Conservation (phyloP, 1,284 basidiomycete genomes). For the Ceratobasidium sp. region DNA sequence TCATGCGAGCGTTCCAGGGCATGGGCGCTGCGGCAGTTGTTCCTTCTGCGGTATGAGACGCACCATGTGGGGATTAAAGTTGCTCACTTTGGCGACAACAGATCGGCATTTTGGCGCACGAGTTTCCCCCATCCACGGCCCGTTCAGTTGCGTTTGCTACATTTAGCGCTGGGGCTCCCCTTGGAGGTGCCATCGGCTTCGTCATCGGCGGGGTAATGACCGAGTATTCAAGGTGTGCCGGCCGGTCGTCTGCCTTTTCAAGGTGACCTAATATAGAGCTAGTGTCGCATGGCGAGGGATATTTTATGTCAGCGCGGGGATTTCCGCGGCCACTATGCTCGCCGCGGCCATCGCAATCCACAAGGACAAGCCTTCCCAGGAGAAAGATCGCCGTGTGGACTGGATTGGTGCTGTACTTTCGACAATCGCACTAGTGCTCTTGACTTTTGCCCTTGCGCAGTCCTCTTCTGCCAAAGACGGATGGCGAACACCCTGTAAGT, state of each 20-base stretch:
- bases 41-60: conserved; percentile 68
- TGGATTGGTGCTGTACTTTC: conserved; percentile 83
- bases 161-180: conserved; percentile 81
- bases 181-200: conserved; percentile 77
- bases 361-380: conserved; percentile 53
- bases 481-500: conserved; percentile 81
- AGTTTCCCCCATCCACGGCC: conserved; percentile 73
- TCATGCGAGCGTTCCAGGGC: conserved; percentile 77
- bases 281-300: conserved; percentile 70
- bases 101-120: conserved; percentile 81
- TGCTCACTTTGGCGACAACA: conserved; percentile 51
- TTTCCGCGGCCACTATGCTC: conserved; percentile 63
- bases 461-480: conserved; percentile 73
- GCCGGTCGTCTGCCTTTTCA: conserved; percentile 28
- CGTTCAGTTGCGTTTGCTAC: conserved; percentile 80
- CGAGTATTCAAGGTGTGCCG: conserved; percentile 65
- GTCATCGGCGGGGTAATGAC: conserved; percentile 77
- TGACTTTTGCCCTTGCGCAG: conserved; percentile 83
- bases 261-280: not conserved
- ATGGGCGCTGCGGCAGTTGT: conserved; percentile 74
- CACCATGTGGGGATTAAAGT: not conserved
- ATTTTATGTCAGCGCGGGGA: conserved; percentile 67
- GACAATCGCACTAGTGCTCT: conserved; percentile 77
- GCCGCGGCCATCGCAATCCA: conserved; percentile 68
- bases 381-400: conserved; percentile 72